phyloP scores from a whole-genome alignment of 2,329 filamentous ascomycete species.

The Pestalotiopsis sp. region DNA sequence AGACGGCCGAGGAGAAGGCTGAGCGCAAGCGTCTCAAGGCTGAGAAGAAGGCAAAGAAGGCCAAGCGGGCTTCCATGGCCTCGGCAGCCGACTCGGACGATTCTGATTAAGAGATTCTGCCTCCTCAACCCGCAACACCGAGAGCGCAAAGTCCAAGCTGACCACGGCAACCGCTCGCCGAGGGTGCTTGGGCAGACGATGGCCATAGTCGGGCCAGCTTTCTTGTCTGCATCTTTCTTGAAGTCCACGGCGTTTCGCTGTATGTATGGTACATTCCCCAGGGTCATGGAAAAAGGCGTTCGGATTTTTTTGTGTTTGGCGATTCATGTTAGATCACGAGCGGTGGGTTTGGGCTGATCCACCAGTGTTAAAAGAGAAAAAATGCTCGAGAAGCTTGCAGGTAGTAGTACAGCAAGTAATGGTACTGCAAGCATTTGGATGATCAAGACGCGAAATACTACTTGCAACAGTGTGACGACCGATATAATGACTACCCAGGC shows the following conservation, averaged over 20 bases:
- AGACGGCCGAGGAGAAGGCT: slow-evolving; percentile 70
- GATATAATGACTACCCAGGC: too few species aligned
- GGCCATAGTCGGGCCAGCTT: neutral
- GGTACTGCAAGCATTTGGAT: neutral
- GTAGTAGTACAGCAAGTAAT: slow-evolving; percentile 8
- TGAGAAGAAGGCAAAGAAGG: slow-evolving; percentile 62
- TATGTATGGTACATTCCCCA: slow-evolving; percentile 17
- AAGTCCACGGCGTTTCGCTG: slow-evolving; percentile 15
- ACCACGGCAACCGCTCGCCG: neutral
- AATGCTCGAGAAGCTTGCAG: slow-evolving; percentile 11
- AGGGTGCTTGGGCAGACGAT: neutral
- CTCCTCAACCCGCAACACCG: neutral
- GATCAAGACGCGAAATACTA: neutral
- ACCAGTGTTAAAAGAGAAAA: neutral
- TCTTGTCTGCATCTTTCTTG: neutral
- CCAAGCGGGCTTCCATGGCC: slow-evolving; percentile 56
- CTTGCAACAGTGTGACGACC: too few species aligned
- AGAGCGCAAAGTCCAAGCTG: neutral
- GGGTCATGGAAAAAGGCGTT: slow-evolving; percentile 19
- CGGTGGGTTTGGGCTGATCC: neutral
- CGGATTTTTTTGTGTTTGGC: slow-evolving; percentile 11
- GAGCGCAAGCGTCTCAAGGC: slow-evolving; percentile 64
- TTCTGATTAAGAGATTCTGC: slow-evolving; percentile 41
- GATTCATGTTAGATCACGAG: neutral
- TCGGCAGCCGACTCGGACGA: slow-evolving; percentile 45